Base-by-base conservation (phyloP, 2,329 filamentous ascomycete genomes). In the Pseudogymnoascus sp. region DNA sequence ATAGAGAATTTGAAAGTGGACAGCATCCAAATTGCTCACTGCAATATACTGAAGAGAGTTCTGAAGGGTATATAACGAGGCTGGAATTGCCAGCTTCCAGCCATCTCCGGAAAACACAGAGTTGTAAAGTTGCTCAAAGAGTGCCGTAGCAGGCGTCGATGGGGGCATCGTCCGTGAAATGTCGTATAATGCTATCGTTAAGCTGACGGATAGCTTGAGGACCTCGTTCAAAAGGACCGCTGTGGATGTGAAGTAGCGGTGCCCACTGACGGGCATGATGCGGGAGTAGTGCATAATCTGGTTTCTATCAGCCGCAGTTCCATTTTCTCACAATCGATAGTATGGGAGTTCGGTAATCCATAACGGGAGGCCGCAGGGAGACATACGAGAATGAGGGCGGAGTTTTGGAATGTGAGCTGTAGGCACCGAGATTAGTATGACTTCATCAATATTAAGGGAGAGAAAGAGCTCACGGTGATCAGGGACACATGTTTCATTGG, bases 11-110 rank as follows among this genome's bases (percentile, higher is more conserved):
- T 97, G 92, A 71, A 97, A 97, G 60, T 93, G 91, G 4, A 94
- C 91, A 0, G 93, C 89, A 69, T 96, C 91, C 68, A 97, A 75
- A 67, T 97, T 97, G 64, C 90, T 91, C 9, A 97, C 85, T 1
- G 91, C 93, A 59, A 95, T 83, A 70, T 97, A 99, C 73, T 97
- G 91, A 60, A 97, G 77, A n/a, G 89, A 89, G 71, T 97, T 97
- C 69, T 97, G 91, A 28, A 97, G 73, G 0, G 93, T 96, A 72
- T 96, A 97, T 1, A 97, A 79, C 4, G 85, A 81, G 3, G 93
- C 94, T 0, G 93, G 94, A 41, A 97, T 86, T 7, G 90, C 91
- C 65, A 99, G 77, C 74, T 96, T 96, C 93, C 93, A 97, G 67
- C 91, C 91, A 71, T 97, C 94, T 8, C 88, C 87, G 0, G 88